Base-by-base conservation (phyloP, 2,329 filamentous ascomycete species). In the Colletotrichum orchidophilum region DNA sequence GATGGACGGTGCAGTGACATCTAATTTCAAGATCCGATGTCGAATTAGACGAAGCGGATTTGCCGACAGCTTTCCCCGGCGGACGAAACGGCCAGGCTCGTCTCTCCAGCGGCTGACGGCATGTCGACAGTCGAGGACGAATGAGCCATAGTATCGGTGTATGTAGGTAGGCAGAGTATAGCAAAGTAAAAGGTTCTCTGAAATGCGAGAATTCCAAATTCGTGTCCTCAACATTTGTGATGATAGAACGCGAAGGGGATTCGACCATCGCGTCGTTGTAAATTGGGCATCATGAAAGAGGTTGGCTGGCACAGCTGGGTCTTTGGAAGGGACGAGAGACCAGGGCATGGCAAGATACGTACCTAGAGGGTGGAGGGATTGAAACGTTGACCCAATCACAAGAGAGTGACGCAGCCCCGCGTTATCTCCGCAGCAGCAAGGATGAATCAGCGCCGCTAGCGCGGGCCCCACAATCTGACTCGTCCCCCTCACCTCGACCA, bases 361-460 rank as follows among this genome's bases (percentile, higher is more conserved):
- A 39, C 15, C n/a, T 21, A 24, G 6, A 21, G 2, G 15, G 39
- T 15, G 15, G 18, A 24, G 26, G 15, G n/a, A 8, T 24, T 21
- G 9, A 12, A n/a, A n/a, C n/a, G n/a, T n/a, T n/a, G n/a, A n/a
- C n/a, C 33, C 66, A 58, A 67, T 24, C n/a, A 57, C 2, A 26
- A 13, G 12, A 4, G 1, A 6, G 13, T 46, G 13, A 31, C 13
- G 59, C 64, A 67, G 62, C 57, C 39, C 68, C 68, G 68, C 57
- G 42, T 62, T 62, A 67, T 71, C 57, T 62, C 67, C 67, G 59
- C n/a, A 11, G 18, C 42, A 26, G n/a, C 42, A 33, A 27, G 24
- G 57, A 26, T 18, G 35, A 26, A 58, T 12, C 55, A 42, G 33
- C 21, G 21, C 21, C 33, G 57, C 18, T 59, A 60, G 35, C 35